Base-by-base conservation (phyloP, 1,284 basidiomycete species). In the Ganoderma sinense region DNA sequence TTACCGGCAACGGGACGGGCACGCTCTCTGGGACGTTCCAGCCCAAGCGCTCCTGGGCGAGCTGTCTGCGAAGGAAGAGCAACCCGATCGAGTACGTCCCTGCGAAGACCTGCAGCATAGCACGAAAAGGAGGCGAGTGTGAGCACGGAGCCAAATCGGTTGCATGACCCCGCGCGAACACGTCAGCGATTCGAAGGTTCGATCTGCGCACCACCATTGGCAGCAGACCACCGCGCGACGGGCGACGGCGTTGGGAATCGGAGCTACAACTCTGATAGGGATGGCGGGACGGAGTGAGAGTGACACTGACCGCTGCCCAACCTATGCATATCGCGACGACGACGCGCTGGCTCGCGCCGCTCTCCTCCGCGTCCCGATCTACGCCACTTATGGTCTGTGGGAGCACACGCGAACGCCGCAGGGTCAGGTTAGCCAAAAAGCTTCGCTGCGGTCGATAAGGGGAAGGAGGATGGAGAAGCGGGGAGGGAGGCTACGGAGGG, bases 41-140 rank as follows among this genome's bases (percentile, higher is more conserved):
- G 20, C 81, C 80, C 36, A 79, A 71, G 18, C 80, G 76, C 77
- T 88, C 87, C 69, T 85, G 83, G 58, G 81, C 80, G 69, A 87
- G 80, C 75, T 89, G 87, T 39, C 84, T 82, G 31, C 80, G 82
- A 8, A 89, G 79, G n/a, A 87, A 77, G 20, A 78, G 76, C 39
- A 87, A 81, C 1, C 88, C 88, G 11, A 77, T 72, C 62, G 85
- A 73, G 74, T 88, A 89, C 26, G 81, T 75, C 20, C 84, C 67
- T 16, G 84, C 83, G 16, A 88, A 73, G 33, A 82, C 67, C 87
- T 88, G 69, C 26, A n/a, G 45, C 64, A 61, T 40, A 20, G 33
- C 11, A 36, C 33, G 64, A 40, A 39, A 39, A 36, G 4, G 10
- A 16, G 40, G 26, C 13, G 23, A 26, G 14, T 39, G 39, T 26